A percentile compares a stretch with the other conserved stretches of the same genome.
Conservation (phyloP, 2,329 filamentous ascomycete genomes). For the Calonectria pseudoturangicola region DNA sequence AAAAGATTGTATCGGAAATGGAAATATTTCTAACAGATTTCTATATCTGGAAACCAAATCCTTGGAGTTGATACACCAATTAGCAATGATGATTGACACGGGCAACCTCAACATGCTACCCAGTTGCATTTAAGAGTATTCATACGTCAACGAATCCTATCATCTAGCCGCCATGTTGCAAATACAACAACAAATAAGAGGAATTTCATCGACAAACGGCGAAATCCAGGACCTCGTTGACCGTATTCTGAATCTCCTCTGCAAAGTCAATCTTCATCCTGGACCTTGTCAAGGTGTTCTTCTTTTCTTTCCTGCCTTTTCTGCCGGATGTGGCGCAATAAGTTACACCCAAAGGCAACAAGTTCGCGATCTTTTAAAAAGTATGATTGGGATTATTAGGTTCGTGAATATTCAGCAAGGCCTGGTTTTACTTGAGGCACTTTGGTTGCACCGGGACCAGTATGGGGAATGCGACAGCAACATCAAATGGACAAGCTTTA, state of each 20-base stretch:
- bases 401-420: constrained; percentile 24
- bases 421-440: constrained; percentile 6
- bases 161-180: neutral
- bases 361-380: constrained; percentile 18
- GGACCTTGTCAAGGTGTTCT: constrained; percentile 29
- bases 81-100: neutral
- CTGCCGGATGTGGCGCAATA: constrained; percentile 29
- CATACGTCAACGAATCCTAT: neutral
- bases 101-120: neutral
- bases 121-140: neutral
- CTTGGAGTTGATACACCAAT: neutral
- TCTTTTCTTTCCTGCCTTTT: constrained; percentile 29
- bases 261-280: neutral
- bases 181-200: neutral
- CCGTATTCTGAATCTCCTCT: neutral
- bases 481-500: neutral
- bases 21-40: neutral
- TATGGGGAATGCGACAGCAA: neutral
- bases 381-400: constrained; percentile 1
- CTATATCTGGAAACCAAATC: neutral
- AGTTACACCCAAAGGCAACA: neutral
- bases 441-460: constrained; percentile 23
- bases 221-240: constrained; percentile 2
- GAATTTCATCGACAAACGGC: neutral
- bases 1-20: neutral